Evolutionary conservation across 2,329 filamentous ascomycete species (phyloP).

Genomic region (Neonectria neomacrospora): DNA sequence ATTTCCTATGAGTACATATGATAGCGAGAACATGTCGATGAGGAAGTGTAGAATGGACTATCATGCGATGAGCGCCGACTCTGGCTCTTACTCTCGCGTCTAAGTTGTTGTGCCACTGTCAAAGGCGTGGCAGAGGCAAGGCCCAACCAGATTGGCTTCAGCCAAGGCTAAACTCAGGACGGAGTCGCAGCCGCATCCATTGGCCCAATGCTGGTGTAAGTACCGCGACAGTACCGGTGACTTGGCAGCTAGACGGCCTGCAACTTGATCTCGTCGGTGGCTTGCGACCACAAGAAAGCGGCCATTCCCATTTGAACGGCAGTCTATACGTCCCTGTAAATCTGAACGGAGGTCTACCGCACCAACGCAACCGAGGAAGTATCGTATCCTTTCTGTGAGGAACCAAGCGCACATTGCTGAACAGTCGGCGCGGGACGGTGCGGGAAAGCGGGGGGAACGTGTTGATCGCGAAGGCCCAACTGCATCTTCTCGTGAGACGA

Average conservation of each 20-base stretch:
- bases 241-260: conserved; percentile 26
- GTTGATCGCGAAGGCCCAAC: background rate
- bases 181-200: conserved; percentile 34
- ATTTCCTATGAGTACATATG: background rate
- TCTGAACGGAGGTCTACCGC: conserved; percentile 16
- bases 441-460: background rate
- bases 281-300: conserved; percentile 31
- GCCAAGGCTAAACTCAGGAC: conserved; percentile 19
- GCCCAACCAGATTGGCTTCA: conserved; percentile 3
- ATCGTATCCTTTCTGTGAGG: background rate
- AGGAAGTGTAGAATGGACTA: background rate
- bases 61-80: conserved; percentile 14
- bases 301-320: conserved; percentile 29
- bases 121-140: background rate
- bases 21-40: background rate
- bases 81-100: conserved; percentile 1
- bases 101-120: background rate
- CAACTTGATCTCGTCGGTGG: conserved; percentile 33
- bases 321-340: conserved; percentile 23
- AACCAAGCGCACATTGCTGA: background rate
- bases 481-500: conserved; percentile 8
- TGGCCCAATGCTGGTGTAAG: conserved; percentile 11
- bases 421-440: background rate
- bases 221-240: conserved; percentile 26
- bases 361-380: conserved; percentile 12